Percentiles rank a stretch among this genome's conserved stretches.
Conservation (phyloP, 1,284 basidiomycete species). For the Ceratobasidium sp. region DNA sequence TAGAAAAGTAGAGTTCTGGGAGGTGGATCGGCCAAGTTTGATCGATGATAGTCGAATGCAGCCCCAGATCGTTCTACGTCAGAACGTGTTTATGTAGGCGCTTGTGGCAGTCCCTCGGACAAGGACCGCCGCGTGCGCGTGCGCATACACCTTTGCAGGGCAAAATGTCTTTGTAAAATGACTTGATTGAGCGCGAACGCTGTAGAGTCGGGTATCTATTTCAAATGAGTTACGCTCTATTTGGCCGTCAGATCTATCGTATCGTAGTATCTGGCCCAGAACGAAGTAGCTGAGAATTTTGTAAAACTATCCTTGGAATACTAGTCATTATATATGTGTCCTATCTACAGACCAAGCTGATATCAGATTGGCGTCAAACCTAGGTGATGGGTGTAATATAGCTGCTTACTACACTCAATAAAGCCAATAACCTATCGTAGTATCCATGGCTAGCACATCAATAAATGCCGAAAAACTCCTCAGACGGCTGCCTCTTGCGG, state of each 20-base stretch:
- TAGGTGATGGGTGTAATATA: background rate
- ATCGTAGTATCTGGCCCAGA: background rate
- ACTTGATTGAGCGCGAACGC: too few relatives aligned
- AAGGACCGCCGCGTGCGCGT: too few relatives aligned
- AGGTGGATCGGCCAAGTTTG: background rate
- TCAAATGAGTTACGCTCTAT: too few relatives aligned
- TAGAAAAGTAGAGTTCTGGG: too few relatives aligned
- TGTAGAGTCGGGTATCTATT: too few relatives aligned
- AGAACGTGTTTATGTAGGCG: background rate
- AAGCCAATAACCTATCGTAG: too few relatives aligned
- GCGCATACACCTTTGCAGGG: background rate
- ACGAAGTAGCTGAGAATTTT: background rate
- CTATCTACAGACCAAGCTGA: background rate
- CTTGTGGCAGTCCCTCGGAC: background rate
- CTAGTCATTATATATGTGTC: too few relatives aligned
- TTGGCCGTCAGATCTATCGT: too few relatives aligned
- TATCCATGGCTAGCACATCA: too few relatives aligned
- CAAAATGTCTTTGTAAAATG: background rate
- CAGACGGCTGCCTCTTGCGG: conserved; percentile 31
- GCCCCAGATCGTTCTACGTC: background rate
- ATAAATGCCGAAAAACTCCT: background rate
- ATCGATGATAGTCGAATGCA: background rate
- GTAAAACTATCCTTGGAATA: too few relatives aligned
- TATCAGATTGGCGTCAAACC: background rate
- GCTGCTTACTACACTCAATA: background rate